phyloP scores from a whole-genome alignment of 108 stramenopile genomes.

The Cyclostephanos tholiformis region DNA sequence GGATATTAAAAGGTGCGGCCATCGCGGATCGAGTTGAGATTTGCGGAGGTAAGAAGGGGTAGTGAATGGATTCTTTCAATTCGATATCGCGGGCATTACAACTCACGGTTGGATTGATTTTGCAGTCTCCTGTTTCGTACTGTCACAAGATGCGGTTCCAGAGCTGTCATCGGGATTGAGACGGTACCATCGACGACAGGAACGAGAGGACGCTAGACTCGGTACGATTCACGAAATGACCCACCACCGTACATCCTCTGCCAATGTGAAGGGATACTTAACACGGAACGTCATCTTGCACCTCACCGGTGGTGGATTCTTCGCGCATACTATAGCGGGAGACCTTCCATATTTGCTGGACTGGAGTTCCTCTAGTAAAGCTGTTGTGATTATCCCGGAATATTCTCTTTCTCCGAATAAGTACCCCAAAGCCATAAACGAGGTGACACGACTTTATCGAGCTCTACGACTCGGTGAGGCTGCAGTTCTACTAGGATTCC shows the following conservation, averaged over 20 bases:
- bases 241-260: constrained; percentile 19
- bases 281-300: constrained; percentile 78
- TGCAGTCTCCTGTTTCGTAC: constrained; percentile 71
- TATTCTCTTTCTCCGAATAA: constrained; percentile 75
- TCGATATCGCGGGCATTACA: neutral
- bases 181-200: constrained; percentile 37
- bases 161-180: constrained; percentile 41
- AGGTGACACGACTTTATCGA: constrained; percentile 59
- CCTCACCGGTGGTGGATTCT: constrained; percentile 83
- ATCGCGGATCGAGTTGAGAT: constrained; percentile 79
- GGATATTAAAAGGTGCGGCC: constrained; percentile 75
- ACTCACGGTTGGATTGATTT: neutral
- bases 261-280: constrained; percentile 41
- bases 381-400: constrained; percentile 84
- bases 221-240: constrained; percentile 67
- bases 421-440: constrained; percentile 70
- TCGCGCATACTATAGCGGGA: constrained; percentile 81
- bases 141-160: constrained; percentile 68
- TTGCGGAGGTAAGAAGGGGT: constrained; percentile 33
- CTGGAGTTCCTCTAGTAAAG: constrained; percentile 75
- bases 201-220: constrained; percentile 34
- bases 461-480: constrained; percentile 64
- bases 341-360: constrained; percentile 82
- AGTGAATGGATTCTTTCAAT: no score
- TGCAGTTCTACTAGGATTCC: constrained; percentile 65